These are phyloP conservation scores for Mytilinidion resinicola DNA, from an alignment of 495 filamentous ascomycete genomes.

Conservation along the genomic window DNA sequence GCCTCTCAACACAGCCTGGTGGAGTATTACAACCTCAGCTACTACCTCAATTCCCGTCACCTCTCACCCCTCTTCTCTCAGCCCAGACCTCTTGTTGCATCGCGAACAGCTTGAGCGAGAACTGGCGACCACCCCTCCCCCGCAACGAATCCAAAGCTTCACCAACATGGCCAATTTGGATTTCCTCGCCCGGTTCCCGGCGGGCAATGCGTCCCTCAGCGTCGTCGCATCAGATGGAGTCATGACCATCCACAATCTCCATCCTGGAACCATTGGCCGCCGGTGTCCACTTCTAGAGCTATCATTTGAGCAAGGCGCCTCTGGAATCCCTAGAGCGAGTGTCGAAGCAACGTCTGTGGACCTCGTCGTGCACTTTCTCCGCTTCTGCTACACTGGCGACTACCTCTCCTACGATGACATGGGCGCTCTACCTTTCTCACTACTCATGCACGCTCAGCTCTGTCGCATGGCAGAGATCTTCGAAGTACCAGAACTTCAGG, in stretches of 20 bases:
- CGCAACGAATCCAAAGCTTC: too few species aligned
- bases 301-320: conserved; percentile 25
- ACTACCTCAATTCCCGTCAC: too few species aligned
- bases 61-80: too few species aligned
- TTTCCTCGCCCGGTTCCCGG: conserved; percentile 8
- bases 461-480: conserved; percentile 30
- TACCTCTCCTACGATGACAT: conserved; percentile 18
- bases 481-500: conserved; percentile 27
- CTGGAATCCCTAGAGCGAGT: conserved; percentile 7
- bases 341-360: conserved; percentile 23
- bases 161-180: conserved; percentile 11
- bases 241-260: conserved; percentile 21
- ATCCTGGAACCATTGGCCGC: conserved; percentile 16
- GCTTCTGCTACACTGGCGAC: conserved; percentile 30
- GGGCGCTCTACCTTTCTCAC: conserved; percentile 11
- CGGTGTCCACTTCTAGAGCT: conserved; percentile 28
- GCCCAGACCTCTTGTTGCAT: too few species aligned
- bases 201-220: conserved; percentile 22
- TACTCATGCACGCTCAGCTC: conserved; percentile 32
- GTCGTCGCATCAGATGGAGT: conserved; percentile 18
- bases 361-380: conserved; percentile 29
- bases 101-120: too few species aligned
- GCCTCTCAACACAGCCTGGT: too few species aligned
- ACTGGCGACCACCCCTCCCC: too few species aligned
- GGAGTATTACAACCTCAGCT: too few species aligned